These are phyloP conservation scores for Prunus fruticosa DNA, from an alignment of 306 rosid species.

Conservation along the genomic window DNA sequence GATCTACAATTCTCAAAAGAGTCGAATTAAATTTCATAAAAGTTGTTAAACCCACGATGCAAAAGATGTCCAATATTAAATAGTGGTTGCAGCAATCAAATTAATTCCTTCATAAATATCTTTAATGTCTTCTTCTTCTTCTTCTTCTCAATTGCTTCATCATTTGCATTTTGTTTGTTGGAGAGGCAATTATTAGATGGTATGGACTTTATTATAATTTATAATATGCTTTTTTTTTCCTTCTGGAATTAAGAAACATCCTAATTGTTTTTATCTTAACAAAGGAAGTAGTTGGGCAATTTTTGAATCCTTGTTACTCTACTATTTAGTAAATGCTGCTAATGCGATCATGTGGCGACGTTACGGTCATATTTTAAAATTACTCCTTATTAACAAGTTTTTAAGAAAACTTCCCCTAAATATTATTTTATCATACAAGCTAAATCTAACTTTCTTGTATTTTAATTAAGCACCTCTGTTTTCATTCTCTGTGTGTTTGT, in stretches of 20 bases:
- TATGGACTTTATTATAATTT: background rate
- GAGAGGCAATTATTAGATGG: constrained; percentile 6
- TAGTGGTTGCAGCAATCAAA: background rate
- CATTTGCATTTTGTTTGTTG: constrained; percentile 2
- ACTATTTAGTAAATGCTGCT: background rate
- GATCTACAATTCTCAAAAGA: background rate
- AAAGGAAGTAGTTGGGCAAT: background rate
- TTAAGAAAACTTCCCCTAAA: background rate
- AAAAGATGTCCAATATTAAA: too few relatives aligned
- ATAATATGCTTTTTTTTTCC: background rate
- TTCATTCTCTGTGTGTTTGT: background rate
- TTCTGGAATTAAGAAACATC: background rate
- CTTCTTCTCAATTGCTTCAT: background rate
- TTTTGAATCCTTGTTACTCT: background rate
- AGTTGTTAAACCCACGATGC: background rate
- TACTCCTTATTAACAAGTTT: background rate
- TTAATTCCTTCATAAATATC: constrained; percentile 3
- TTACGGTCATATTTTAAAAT: background rate
- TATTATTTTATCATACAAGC: background rate
- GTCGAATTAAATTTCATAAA: background rate
- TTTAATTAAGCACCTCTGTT: background rate
- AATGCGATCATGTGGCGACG: background rate
- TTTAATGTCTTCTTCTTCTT: background rate
- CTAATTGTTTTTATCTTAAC: background rate
- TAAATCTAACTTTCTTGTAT: background rate